Evolutionary conservation across 495 filamentous ascomycete species (phyloP), one percentile per base, ranked within the genome.

Genomic region (Neurospora intermedia): DNA sequence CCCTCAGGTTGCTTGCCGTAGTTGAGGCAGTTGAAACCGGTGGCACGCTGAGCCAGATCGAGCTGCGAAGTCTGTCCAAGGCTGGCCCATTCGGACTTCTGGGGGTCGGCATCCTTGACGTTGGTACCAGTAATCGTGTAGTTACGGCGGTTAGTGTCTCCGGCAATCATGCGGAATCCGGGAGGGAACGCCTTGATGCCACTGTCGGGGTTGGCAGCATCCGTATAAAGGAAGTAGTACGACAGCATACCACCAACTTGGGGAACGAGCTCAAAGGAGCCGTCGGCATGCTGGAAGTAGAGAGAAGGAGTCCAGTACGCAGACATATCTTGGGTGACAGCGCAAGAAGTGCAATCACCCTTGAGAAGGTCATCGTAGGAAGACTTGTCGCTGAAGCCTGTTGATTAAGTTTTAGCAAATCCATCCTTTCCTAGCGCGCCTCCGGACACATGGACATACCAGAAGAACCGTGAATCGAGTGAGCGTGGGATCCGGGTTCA

Each of bases 21-120:
- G 86, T 97, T 87, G 69, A 98, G 81, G 80, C 95, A 98, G 83
- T 97, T 97, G 86, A 95, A 97, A 3, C 95, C 95, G 40, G 97
- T 72, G 10, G 94, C 93, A 70, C 93, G 91, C 83, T 96, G 91
- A n/a, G 80, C 82, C 31, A 97, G 85, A 41, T 90, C 88, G 10
- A 77, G 75, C 82, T 97, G 93, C 11, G 86, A 87, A 3, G 83
- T 84, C 70, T 91, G 87, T 2, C 82, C 85, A 42, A 85, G 75
- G 11, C 77, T 80, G 46, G 83, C 81, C 92, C 93, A 97, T 27
- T 82, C 73, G 6, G 92, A 93, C 79, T 91, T 91, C 74, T 87
- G 87, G n/a, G 91, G 89, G 75, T 95, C 93, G 15, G 89, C 88
- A 43, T 90, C 75, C 41, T 73, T 75, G 35, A 76, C 77, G 69